Base-by-base conservation (phyloP, 2,329 filamentous ascomycete species). In the Metarhizium humberi region DNA sequence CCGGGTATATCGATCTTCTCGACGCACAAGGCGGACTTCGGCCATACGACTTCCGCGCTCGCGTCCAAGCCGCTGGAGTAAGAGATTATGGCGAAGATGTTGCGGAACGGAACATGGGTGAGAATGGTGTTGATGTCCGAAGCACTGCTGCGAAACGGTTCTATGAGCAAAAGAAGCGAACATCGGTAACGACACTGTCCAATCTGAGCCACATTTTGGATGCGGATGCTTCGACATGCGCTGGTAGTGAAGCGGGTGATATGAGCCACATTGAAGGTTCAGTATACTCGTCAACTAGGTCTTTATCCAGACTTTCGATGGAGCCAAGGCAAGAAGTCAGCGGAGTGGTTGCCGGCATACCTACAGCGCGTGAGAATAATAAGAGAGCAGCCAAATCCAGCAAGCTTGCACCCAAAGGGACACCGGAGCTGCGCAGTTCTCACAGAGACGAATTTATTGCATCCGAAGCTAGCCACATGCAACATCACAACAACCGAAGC, bases 81-180 rank as follows among this genome's bases (percentile, higher is more conserved):
- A 71, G 73, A 49, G 74, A 78, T 52, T 83, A 82, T 59, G 81
- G 77, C 18, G 82, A 85, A 63, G 81, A 84, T 62, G 79, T 84
- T 0, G 81, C 79, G 1, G 79, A 83, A 58, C 72, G 82, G 36
- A 84, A 85, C 58, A 70, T 80, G 50, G 67, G 64, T 6, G 64
- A 69, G 42, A 75, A 71, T 29, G 61, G 62, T 1, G 57, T 66
- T 32, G 60, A 71, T 43, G 57, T 72, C 5, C 61, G 62, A 16
- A 70, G 69, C 1, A 52, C 61, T 5, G 67, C 65, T 10, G 67
- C 70, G 2, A 65, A 63, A 20, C 65, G 65, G 2, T 72, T 70
- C 34, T 71, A 72, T 57, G 58, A 40, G 34, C 40, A 52, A 30
- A 34, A 43, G 43, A 18, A 29, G 14, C 52, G 42, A 29, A 25